Percentiles rank a stretch among this genome's conserved stretches.
Conservation (phyloP, 2,329 filamentous ascomycete species). For the Coniochaeta pulveracea region DNA sequence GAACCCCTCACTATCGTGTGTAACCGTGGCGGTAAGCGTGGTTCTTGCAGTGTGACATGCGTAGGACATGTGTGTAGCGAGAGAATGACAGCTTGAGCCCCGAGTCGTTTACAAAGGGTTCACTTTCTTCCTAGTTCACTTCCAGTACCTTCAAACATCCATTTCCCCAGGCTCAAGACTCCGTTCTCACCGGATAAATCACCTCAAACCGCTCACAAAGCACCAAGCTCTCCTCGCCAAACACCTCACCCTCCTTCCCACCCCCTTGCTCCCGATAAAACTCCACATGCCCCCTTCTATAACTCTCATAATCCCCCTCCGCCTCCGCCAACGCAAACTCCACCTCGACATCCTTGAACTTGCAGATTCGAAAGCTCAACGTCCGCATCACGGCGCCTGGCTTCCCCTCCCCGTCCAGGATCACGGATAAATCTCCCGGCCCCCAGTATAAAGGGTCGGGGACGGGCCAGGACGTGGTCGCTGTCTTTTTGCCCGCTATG, state of each 20-base stretch:
- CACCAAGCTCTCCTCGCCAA: slow-evolving; percentile 16
- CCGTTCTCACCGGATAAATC: slow-evolving; percentile 10
- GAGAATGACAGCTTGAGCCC: too few relatives aligned
- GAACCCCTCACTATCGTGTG: too few relatives aligned
- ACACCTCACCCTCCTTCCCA: slow-evolving; percentile 9
- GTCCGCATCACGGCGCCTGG: slow-evolving; percentile 17
- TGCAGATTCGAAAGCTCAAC: slow-evolving; percentile 13
- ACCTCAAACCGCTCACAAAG: slow-evolving; percentile 18
- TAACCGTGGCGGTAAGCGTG: too few relatives aligned
- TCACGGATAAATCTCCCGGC: slow-evolving; percentile 16
- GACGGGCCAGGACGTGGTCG: slow-evolving; percentile 18
- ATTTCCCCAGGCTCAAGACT: neutral
- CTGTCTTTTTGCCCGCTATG: slow-evolving; percentile 15
- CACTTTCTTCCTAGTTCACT: too few relatives aligned
- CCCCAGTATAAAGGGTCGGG: slow-evolving; percentile 16
- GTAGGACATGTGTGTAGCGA: too few relatives aligned
- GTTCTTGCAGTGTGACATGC: too few relatives aligned
- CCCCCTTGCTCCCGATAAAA: slow-evolving; percentile 13
- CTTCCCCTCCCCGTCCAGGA: slow-evolving; percentile 13
- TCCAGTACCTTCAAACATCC: too few relatives aligned
- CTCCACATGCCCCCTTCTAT: slow-evolving; percentile 14
- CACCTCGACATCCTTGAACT: slow-evolving; percentile 16
- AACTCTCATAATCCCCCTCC: slow-evolving; percentile 16
- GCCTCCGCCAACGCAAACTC: slow-evolving; percentile 18
- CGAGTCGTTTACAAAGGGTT: too few relatives aligned